Percentiles rank a stretch among this genome's conserved stretches.
These are phyloP conservation scores for Pharnaceum exiguum DNA, from an alignment of 148 eudicot genomes.

Conservation along the genomic window DNA sequence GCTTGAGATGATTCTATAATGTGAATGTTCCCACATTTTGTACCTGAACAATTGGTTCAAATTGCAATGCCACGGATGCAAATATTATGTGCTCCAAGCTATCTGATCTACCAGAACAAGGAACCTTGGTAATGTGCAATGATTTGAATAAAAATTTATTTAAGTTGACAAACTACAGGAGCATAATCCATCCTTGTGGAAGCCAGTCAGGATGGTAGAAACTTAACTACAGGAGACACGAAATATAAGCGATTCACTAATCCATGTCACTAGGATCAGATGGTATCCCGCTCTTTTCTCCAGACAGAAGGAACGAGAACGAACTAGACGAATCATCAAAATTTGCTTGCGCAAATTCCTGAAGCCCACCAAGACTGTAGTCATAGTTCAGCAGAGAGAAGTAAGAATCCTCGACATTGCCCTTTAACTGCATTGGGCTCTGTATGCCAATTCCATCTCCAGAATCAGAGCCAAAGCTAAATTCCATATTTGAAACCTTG, in stretches of 20 bases:
- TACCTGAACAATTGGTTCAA: too few relatives aligned
- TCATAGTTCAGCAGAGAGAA: conserved; percentile 69
- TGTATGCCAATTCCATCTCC: conserved; percentile 24
- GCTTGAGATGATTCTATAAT: too few relatives aligned
- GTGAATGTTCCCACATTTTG: too few relatives aligned
- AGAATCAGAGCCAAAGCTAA: conserved; percentile 32
- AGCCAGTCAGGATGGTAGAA: conserved; percentile 10
- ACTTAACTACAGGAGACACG: conserved; percentile 13
- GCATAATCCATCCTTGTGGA: conserved; percentile 18
- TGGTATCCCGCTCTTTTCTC: conserved; percentile 45
- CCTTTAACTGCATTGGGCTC: conserved; percentile 37
- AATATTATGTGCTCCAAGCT: too few relatives aligned
- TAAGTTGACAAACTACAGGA: conserved; percentile 29
- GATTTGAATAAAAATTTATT: conserved; percentile 22
- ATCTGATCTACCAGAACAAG: too few relatives aligned
- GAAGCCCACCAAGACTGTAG: conserved; percentile 48
- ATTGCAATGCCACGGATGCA: too few relatives aligned
- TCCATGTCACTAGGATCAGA: conserved; percentile 37
- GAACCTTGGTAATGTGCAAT: conserved; percentile 10
- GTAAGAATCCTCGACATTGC: conserved; percentile 44
- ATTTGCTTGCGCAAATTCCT: conserved; percentile 55
- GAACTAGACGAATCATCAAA: conserved; percentile 75
- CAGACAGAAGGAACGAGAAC: conserved; percentile 58
- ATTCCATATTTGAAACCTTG: conserved; percentile 27
- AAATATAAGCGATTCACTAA: conserved; percentile 20